phyloP scores from a whole-genome alignment of 768 basidiomycete genomes.

The Boletus huronensis region DNA sequence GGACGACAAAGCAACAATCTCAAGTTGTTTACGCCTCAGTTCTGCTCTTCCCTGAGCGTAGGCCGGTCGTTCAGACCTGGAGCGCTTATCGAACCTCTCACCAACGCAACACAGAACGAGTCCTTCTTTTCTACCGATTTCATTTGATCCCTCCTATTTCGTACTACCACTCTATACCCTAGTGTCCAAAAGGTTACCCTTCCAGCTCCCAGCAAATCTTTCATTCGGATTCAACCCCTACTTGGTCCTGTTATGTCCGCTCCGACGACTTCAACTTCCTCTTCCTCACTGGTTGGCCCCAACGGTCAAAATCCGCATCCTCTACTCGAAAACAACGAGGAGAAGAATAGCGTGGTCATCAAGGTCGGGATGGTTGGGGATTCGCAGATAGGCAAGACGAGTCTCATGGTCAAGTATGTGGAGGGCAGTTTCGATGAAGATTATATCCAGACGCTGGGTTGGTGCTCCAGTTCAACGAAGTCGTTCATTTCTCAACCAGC shows the following conservation, averaged over 20 bases:
- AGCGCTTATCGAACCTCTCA: conserved; percentile 34
- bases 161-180: conserved; percentile 27
- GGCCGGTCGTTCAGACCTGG: conserved; percentile 31
- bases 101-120: conserved; percentile 34
- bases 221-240: conserved; percentile 15
- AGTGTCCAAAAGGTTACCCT: conserved; percentile 21
- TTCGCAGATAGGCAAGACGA: conserved; percentile 99
- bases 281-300: conserved; percentile 43
- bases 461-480: conserved; percentile 22
- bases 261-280: conserved; percentile 46
- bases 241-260: conserved; percentile 41
- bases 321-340: conserved; percentile 58
- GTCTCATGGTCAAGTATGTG: conserved; percentile 99
- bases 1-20: conserved; percentile 30
- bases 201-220: conserved; percentile 14
- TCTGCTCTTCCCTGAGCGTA: conserved; percentile 27
- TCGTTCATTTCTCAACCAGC: conserved; percentile 8
- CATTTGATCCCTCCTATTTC: conserved; percentile 24
- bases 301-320: conserved; percentile 52
- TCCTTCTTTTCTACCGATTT: conserved; percentile 37
- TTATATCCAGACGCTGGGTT: conserved; percentile 98
- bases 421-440: conserved; percentile 99
- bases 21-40: conserved; percentile 28
- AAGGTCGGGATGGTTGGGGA: conserved; percentile 99
- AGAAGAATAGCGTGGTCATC: conserved; percentile 89